phyloP scores from a whole-genome alignment of 2,329 filamentous ascomycete genomes.

The Calonectria fujianensis region DNA sequence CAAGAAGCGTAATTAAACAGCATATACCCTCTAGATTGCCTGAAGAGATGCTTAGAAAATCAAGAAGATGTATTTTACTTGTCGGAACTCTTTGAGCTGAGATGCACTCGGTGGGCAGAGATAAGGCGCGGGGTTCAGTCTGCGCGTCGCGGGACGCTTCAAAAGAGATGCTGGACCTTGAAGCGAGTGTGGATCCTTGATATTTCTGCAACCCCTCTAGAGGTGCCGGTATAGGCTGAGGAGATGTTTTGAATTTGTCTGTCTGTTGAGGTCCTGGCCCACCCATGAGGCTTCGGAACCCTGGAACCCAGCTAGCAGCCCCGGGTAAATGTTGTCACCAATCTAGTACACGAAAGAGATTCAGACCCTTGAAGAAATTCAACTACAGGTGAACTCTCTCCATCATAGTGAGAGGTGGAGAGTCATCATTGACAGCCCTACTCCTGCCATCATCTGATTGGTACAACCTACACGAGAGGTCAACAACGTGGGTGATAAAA shows the following conservation, averaged over 20 bases:
- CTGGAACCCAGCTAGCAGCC: background rate
- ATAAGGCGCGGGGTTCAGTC: too few relatives aligned
- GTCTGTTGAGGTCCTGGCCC: too few relatives aligned
- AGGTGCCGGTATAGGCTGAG: too few relatives aligned
- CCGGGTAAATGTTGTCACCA: background rate
- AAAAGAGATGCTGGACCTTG: too few relatives aligned
- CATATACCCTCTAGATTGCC: background rate
- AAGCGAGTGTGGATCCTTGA: too few relatives aligned
- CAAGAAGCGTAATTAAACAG: background rate
- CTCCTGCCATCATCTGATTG: conserved; percentile 27
- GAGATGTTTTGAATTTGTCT: too few relatives aligned
- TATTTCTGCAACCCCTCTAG: too few relatives aligned
- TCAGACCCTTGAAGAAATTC: background rate
- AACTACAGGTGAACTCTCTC: background rate
- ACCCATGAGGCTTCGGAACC: background rate
- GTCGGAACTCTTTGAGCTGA: too few relatives aligned
- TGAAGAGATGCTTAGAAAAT: too few relatives aligned
- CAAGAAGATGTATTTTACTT: too few relatives aligned
- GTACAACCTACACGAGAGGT: too few relatives aligned
- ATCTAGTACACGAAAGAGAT: conserved; percentile 20
- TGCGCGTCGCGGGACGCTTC: background rate
- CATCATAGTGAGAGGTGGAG: background rate
- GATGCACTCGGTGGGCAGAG: background rate
- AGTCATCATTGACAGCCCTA: conserved; percentile 3
- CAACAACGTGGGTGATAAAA: background rate